Evolutionary conservation across 345 rosid genomes (phyloP).

Genomic region (Salix koriyanagi): DNA sequence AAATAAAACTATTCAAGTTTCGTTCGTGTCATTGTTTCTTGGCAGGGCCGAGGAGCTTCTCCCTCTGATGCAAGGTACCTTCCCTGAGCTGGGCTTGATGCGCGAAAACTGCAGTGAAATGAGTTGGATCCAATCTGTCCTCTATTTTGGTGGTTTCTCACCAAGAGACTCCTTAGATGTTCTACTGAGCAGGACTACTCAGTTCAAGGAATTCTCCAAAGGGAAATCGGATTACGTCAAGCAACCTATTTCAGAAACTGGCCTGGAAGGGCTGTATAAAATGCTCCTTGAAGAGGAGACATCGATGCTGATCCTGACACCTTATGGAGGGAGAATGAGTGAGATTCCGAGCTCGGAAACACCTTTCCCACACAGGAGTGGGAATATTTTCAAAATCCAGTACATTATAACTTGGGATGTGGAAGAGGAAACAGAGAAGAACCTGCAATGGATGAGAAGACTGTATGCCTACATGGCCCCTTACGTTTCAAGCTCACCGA

Average conservation of each 20-base stretch:
- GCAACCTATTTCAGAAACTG: slow-evolving; percentile 11
- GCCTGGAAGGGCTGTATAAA: slow-evolving; percentile 5
- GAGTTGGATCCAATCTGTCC: slow-evolving; percentile 9
- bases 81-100: slow-evolving; percentile 11
- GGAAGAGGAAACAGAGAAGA: slow-evolving; percentile 1
- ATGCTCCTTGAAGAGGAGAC: neutral
- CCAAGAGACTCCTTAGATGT: neutral
- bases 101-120: slow-evolving; percentile 1
- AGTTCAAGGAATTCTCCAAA: neutral
- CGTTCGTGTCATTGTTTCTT: neutral
- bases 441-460: slow-evolving; percentile 1
- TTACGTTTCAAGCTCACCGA: slow-evolving; percentile 12
- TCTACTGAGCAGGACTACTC: neutral
- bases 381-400: slow-evolving; percentile 13
- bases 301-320: neutral
- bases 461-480: slow-evolving; percentile 6
- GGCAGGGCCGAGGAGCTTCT: neutral
- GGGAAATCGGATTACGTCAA: slow-evolving; percentile 16
- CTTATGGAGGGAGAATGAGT: slow-evolving; percentile 22
- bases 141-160: neutral
- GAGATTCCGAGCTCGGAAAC: slow-evolving; percentile 14
- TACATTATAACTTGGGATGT: slow-evolving; percentile 4
- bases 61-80: neutral
- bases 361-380: slow-evolving; percentile 18
- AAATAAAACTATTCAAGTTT: neutral